A percentile compares a stretch with the other conserved stretches of the same genome.
Evolutionary conservation across 805 yeast genomes (phyloP).

Genomic region (Sugiyamaella marilandica): DNA sequence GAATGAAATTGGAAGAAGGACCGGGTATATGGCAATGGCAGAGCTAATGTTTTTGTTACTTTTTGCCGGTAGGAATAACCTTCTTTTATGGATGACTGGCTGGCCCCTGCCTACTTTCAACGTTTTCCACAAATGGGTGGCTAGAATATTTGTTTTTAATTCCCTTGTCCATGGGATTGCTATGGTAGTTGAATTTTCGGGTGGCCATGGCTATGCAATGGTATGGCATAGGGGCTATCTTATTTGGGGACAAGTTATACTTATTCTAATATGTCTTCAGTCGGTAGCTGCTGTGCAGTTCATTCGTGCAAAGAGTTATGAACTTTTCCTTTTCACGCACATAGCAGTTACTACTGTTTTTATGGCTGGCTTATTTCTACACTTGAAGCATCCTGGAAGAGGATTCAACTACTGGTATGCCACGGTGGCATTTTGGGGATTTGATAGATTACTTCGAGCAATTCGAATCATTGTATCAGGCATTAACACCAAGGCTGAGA

Average conservation of each 20-base stretch:
- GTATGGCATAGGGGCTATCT: slow-evolving; percentile 23
- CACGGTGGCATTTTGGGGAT: slow-evolving; percentile 60
- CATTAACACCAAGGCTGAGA: slow-evolving; percentile 28
- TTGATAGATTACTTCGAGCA: slow-evolving; percentile 57
- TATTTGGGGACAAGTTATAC: slow-evolving; percentile 40
- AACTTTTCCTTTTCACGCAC: slow-evolving; percentile 52
- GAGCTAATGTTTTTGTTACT: slow-evolving; percentile 42
- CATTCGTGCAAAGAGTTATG: slow-evolving; percentile 52
- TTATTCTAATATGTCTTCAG: slow-evolving; percentile 38
- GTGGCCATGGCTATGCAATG: slow-evolving; percentile 23
- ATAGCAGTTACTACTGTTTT: slow-evolving; percentile 50
- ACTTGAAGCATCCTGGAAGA: slow-evolving; percentile 27
- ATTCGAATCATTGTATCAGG: slow-evolving; percentile 57
- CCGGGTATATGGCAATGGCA: slow-evolving; percentile 42
- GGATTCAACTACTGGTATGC: slow-evolving; percentile 40
- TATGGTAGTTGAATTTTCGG: slow-evolving; percentile 49
- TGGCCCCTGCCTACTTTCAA: slow-evolving; percentile 59
- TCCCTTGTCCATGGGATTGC: slow-evolving; percentile 52
- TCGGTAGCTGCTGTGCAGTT: slow-evolving; percentile 46
- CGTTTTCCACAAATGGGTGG: slow-evolving; percentile 59
- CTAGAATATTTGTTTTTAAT: slow-evolving; percentile 46
- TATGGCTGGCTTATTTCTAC: slow-evolving; percentile 55
- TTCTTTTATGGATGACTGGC: slow-evolving; percentile 58
- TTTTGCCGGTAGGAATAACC: slow-evolving; percentile 70
- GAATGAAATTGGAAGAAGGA: slow-evolving; percentile 40